Conservation (phyloP, 2,329 filamentous ascomycete genomes). For the Fusarium pilosicola region DNA sequence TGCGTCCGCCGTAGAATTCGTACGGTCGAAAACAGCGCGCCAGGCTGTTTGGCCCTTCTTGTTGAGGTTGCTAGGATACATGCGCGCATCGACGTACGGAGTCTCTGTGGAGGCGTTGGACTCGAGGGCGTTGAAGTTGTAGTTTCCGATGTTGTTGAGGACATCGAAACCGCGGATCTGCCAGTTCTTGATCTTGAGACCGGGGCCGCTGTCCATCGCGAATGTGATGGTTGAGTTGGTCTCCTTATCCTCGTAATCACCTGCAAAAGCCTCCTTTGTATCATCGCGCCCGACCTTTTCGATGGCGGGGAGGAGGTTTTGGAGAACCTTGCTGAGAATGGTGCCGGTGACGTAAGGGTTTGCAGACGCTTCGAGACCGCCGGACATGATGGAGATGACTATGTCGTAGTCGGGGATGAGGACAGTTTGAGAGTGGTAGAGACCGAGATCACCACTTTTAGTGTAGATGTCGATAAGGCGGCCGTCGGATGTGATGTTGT, state of each 20-base stretch:
- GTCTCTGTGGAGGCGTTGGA: conserved; percentile 7
- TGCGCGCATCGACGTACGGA: conserved; percentile 38
- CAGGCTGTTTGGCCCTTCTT: conserved; percentile 43
- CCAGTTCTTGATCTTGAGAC: conserved; percentile 53
- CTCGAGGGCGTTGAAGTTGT: conserved; percentile 33
- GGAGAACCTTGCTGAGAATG: conserved; percentile 47
- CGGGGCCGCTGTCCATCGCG: conserved; percentile 51
- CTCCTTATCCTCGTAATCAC: conserved; percentile 51
- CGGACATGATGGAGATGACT: conserved; percentile 53
- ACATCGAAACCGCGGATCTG: conserved; percentile 54
- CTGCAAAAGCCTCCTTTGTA: conserved; percentile 45
- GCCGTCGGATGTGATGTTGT: conserved; percentile 50
- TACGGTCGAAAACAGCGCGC: conserved; percentile 47
- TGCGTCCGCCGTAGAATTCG: conserved; percentile 20
- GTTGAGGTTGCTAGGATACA: conserved; percentile 46
- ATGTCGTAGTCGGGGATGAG: conserved; percentile 60
- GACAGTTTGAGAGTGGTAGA: conserved; percentile 53
- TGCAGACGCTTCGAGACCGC: conserved; percentile 43
- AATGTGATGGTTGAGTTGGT: conserved; percentile 55
- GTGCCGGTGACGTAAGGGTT: conserved; percentile 26
- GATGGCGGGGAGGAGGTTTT: conserved; percentile 52
- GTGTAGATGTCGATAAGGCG: conserved; percentile 58
- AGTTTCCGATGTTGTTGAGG: conserved; percentile 47
- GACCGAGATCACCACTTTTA: conserved; percentile 56
- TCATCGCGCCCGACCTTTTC: conserved; percentile 55